Evolutionary conservation across 2,329 filamentous ascomycete species (phyloP).

Genomic region (Venturiaceae sp.): DNA sequence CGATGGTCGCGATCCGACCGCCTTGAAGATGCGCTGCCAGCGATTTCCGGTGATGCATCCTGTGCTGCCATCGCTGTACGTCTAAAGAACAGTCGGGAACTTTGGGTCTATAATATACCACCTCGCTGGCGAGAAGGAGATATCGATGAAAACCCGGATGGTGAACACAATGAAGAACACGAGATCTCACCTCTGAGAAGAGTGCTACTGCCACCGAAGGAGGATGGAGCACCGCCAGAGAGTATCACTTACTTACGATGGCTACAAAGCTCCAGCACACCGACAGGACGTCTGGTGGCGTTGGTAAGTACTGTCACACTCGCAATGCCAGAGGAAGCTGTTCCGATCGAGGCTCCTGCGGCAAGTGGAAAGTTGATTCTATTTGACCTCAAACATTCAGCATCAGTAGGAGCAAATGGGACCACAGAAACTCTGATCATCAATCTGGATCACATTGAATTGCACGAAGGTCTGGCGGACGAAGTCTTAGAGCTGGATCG

Average conservation of each 20-base stretch:
- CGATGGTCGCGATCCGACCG: conserved; percentile 27
- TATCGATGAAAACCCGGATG: not conserved
- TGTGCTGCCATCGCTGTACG: conserved; percentile 25
- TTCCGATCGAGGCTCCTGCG: conserved; percentile 6
- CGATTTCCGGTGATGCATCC: conserved; percentile 26
- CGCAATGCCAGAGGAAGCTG: conserved; percentile 9
- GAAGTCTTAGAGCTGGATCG: conserved; percentile 29
- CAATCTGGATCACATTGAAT: conserved; percentile 25
- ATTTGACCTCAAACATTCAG: conserved; percentile 26
- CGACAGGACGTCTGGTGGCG: conserved; percentile 25
- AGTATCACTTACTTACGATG: conserved; percentile 24
- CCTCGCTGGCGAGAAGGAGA: conserved; percentile 2
- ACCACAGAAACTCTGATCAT: conserved; percentile 21
- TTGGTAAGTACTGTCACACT: conserved; percentile 23
- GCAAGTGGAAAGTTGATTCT: conserved; percentile 26
- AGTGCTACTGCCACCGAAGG: conserved; percentile 23
- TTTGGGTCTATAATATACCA: conserved; percentile 6
- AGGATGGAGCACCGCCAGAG: conserved; percentile 23
- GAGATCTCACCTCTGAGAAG: conserved; percentile 26
- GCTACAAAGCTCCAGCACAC: conserved; percentile 17
- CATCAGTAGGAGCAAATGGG: not conserved
- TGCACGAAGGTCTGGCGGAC: conserved; percentile 27
- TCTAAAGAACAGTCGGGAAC: not conserved
- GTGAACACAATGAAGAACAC: conserved; percentile 14
- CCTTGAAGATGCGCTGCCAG: conserved; percentile 29